Evolutionary conservation across 2,329 filamentous ascomycete species (phyloP).

Genomic region (Pseudogymnoascus pannorum): DNA sequence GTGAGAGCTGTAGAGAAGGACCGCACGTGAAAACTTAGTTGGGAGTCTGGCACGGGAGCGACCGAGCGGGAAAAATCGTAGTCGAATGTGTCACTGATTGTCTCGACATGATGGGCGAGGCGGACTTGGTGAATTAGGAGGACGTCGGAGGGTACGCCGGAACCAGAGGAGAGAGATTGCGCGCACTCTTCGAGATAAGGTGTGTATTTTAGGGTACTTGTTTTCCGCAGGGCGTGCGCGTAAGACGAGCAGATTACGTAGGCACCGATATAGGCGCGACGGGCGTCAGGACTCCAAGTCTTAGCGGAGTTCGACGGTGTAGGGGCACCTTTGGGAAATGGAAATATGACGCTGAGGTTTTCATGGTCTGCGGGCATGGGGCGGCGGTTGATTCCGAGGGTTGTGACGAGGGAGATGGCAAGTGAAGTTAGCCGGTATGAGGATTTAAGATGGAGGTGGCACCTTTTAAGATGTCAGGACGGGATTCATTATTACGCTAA

Average conservation of each 20-base stretch:
- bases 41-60: neutral
- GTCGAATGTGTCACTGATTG: constrained; percentile 9
- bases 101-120: constrained; percentile 8
- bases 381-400: constrained; percentile 4
- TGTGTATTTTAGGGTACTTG: constrained; percentile 1
- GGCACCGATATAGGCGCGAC: constrained; percentile 11
- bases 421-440: constrained; percentile 7
- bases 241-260: constrained; percentile 12
- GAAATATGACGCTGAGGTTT: neutral
- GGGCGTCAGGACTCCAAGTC: constrained; percentile 9
- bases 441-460: constrained; percentile 12
- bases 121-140: constrained; percentile 10
- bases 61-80: constrained; percentile 1
- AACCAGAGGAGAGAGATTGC: constrained; percentile 8
- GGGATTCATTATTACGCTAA: neutral
- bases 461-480: constrained; percentile 8
- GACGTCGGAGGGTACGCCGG: neutral
- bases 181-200: constrained; percentile 12
- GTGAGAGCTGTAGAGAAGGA: constrained; percentile 9
- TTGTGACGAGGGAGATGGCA: constrained; percentile 9
- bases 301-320: neutral
- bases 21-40: constrained; percentile 10
- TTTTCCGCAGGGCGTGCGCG: neutral
- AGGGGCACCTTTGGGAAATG: neutral
- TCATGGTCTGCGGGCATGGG: neutral